phyloP scores from a whole-genome alignment of 331 rosid species.

The Rosa hybrid region DNA sequence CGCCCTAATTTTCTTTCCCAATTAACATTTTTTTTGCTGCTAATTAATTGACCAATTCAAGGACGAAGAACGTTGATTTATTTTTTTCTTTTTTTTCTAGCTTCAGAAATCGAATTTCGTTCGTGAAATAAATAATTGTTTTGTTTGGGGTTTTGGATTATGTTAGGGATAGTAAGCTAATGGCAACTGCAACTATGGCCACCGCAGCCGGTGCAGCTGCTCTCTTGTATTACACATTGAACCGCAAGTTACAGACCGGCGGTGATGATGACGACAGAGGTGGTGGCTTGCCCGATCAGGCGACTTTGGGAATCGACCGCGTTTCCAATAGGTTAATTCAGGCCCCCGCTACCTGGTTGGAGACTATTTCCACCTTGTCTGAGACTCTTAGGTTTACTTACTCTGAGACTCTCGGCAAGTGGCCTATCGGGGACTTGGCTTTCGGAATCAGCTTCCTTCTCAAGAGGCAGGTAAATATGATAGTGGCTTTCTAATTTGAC shows the following conservation, averaged over 20 bases:
- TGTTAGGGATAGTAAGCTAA: conserved; percentile 47
- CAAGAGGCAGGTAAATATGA: conserved; percentile 75
- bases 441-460: conserved; percentile 89
- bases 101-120: too few relatives aligned
- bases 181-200: conserved; percentile 99
- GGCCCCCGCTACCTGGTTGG: conserved; percentile 97
- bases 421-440: conserved; percentile 99
- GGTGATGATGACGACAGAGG: conserved; percentile 40
- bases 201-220: conserved; percentile 99
- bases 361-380: conserved; percentile 81
- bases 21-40: too few relatives aligned
- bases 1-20: not conserved
- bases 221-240: conserved; percentile 75
- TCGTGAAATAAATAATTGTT: not conserved
- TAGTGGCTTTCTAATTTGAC: not conserved
- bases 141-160: not conserved
- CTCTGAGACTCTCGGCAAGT: conserved; percentile 96
- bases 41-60: not conserved
- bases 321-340: conserved; percentile 73
- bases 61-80: not conserved
- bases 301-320: conserved; percentile 53
- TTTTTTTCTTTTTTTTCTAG: too few relatives aligned
- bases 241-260: conserved; percentile 56
- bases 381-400: conserved; percentile 93
- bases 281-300: conserved; percentile 20